These are phyloP conservation scores for Paramecium sexaurelia DNA, from an alignment of 73 alveolate genomes.

Conservation along the genomic window DNA sequence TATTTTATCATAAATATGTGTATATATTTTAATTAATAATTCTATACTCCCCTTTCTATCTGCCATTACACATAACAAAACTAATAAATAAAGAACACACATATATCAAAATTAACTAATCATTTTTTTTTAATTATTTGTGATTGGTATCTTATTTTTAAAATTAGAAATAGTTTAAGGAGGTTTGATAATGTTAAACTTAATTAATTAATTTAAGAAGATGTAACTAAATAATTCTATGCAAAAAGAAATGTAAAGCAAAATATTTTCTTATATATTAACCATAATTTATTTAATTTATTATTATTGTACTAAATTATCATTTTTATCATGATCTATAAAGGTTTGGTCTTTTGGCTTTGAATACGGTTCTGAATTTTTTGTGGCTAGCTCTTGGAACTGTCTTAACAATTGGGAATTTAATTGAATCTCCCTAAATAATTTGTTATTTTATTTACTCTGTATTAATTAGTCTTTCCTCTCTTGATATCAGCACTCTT, in stretches of 20 bases:
- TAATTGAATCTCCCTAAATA: constrained; percentile 62
- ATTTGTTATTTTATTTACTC: neutral
- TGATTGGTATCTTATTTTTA: too few species aligned
- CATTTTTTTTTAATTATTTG: too few species aligned
- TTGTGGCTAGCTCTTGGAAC: constrained; percentile 61
- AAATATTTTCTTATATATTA: neutral
- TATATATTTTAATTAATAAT: neutral
- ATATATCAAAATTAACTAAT: neutral
- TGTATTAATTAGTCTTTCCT: constrained; percentile 31
- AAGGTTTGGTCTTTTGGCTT: constrained; percentile 68
- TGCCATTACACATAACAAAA: neutral
- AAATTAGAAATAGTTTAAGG: too few species aligned
- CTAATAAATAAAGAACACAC: neutral
- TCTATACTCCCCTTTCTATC: neutral
- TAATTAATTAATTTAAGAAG: too few species aligned
- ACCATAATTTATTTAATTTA: neutral
- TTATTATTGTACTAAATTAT: constrained; percentile 30
- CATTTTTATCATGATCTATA: constrained; percentile 32
- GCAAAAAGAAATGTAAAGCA: neutral
- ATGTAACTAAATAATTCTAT: too few species aligned
- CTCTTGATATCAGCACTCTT: constrained; percentile 11
- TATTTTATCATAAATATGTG: neutral
- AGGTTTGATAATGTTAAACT: too few species aligned
- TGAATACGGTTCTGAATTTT: constrained; percentile 66
- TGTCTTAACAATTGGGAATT: constrained; percentile 68